phyloP scores from a whole-genome alignment of 441 rosid genomes.

The Euphorbia celastroides region DNA sequence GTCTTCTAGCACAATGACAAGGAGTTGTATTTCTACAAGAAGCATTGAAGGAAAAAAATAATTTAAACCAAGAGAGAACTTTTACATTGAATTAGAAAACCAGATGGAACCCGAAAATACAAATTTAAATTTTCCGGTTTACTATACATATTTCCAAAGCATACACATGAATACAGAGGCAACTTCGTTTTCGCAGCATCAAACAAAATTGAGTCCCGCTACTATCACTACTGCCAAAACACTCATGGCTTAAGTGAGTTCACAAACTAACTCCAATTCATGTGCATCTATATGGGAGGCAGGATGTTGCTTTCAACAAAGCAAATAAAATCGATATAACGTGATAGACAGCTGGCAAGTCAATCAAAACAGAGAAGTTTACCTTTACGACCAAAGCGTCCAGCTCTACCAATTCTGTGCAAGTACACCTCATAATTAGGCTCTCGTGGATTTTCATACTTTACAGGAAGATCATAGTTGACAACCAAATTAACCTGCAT shows the following conservation, averaged over 20 bases:
- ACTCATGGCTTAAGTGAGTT: background rate
- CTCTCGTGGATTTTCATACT: constrained; percentile 41
- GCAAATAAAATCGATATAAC: background rate
- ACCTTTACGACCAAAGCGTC: constrained; percentile 97
- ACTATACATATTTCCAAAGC: background rate
- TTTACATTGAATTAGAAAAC: no score
- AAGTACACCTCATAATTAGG: constrained; percentile 91
- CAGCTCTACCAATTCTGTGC: constrained; percentile 97
- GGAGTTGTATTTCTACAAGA: no score
- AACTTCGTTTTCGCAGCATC: background rate
- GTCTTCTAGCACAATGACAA: background rate
- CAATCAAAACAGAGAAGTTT: constrained; percentile 14
- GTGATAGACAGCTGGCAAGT: background rate
- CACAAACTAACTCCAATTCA: background rate
- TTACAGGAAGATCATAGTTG: constrained; percentile 75
- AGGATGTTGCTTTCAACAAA: background rate
- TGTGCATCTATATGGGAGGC: background rate
- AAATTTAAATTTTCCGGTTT: no score
- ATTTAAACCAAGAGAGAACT: no score
- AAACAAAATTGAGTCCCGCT: background rate
- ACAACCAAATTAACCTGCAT: constrained; percentile 83
- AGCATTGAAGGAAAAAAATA: no score
- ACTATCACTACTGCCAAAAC: background rate
- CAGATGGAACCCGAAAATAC: no score
- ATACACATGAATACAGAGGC: background rate